These are phyloP conservation scores for Aegilops umbellulata DNA, from an alignment of 176 grass and related monocot species.

Conservation along the genomic window DNA sequence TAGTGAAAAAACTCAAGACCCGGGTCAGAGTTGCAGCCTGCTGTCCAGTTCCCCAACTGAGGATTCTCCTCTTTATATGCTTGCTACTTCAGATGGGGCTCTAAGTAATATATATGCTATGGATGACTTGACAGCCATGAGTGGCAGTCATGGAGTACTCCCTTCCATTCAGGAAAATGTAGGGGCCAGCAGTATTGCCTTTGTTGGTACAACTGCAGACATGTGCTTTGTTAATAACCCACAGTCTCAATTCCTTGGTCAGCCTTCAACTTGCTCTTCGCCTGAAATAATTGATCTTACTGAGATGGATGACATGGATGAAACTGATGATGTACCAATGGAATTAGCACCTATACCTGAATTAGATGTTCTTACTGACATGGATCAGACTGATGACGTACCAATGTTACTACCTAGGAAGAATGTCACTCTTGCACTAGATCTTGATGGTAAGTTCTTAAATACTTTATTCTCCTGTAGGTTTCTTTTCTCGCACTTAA, in stretches of 20 bases:
- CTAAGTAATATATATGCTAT: constrained; percentile 23
- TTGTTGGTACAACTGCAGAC: constrained; percentile 13
- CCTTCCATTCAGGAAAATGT: constrained; percentile 38
- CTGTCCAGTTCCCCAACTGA: constrained; percentile 29
- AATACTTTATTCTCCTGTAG: not conserved
- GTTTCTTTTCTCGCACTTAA: constrained; percentile 1
- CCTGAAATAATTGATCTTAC: constrained; percentile 39
- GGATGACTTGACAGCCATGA: constrained; percentile 4
- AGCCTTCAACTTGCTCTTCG: constrained; percentile 25
- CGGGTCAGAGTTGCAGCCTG: constrained; percentile 16
- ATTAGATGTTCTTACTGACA: not conserved
- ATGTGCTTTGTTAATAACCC: not conserved
- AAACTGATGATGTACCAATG: not conserved
- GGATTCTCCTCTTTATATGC: constrained; percentile 27
- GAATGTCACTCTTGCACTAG: constrained; percentile 86
- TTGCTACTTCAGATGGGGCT: constrained; percentile 39
- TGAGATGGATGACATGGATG: constrained; percentile 14
- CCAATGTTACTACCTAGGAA: constrained; percentile 17
- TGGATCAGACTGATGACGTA: not conserved
- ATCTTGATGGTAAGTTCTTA: constrained; percentile 82
- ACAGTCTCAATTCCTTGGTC: not conserved
- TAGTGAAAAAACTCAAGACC: not conserved
- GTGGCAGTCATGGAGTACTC: constrained; percentile 36
- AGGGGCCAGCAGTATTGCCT: not conserved
- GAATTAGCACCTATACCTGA: not conserved